phyloP scores from a whole-genome alignment of 495 filamentous ascomycete species.

The Aspergillus bridgeri region DNA sequence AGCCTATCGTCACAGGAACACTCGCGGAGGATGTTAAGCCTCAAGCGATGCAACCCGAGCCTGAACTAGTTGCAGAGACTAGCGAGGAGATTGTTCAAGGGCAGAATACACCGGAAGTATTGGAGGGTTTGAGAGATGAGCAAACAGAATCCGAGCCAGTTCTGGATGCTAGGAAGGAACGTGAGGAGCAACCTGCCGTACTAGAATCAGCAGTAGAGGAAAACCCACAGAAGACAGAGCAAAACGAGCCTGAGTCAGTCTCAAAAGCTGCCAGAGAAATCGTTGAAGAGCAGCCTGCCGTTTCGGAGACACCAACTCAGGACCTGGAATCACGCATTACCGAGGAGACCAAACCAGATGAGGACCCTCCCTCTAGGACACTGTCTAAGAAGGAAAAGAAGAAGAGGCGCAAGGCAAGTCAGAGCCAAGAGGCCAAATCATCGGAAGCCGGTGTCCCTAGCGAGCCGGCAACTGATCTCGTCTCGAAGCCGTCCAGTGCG shows the following conservation, averaged over 20 bases:
- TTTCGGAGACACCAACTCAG: not conserved
- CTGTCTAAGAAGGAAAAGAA: slow-evolving; percentile 25
- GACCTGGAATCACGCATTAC: not conserved
- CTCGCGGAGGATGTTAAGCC: too few relatives aligned
- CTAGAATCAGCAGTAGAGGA: slow-evolving; percentile 1
- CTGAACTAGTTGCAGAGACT: not conserved
- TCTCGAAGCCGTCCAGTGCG: not conserved
- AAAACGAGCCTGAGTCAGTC: not conserved
- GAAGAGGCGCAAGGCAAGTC: slow-evolving; percentile 20
- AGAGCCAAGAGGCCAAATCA: slow-evolving; percentile 12
- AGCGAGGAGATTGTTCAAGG: not conserved
- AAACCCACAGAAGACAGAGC: not conserved
- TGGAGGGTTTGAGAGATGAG: not conserved
- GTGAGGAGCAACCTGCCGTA: not conserved
- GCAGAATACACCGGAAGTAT: not conserved
- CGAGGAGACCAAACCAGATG: not conserved
- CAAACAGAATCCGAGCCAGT: not conserved
- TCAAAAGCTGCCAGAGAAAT: slow-evolving; percentile 23
- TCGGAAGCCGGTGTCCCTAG: slow-evolving; percentile 9
- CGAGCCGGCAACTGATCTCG: not conserved
- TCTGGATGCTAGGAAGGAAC: not conserved
- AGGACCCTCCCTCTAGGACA: slow-evolving; percentile 4
- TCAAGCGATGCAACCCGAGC: not conserved
- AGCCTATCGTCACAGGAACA: too few relatives aligned
- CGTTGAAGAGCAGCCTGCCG: slow-evolving; percentile 17